Evolutionary conservation across 2,329 filamentous ascomycete genomes (phyloP), one percentile per base, ranked within the genome.

Genomic region (Aspergillus floridensis): DNA sequence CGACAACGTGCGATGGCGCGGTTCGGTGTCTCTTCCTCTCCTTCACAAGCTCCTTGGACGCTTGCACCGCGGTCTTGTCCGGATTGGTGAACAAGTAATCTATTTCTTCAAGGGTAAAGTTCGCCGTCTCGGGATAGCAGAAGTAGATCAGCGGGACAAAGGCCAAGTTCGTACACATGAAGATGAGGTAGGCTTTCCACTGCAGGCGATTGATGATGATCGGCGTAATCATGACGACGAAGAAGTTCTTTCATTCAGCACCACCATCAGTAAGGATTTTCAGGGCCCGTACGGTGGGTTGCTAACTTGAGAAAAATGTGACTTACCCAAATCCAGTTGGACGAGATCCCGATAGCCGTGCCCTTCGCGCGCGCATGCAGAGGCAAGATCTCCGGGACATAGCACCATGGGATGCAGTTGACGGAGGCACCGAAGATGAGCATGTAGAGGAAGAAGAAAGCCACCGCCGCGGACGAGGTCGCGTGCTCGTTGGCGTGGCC

Each of bases 401-500:
- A 80, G 0, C 80, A 77, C 80, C 80, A 82, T 0, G 80, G 80
- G 8, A 82, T 78, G 49, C 76, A 79, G 57, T 81, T 82, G 4
- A 77, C 75, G 3, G 75, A 76, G 5, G 76, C 76, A 3, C 78
- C 79, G 54, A 77, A 78, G 21, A 76, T 73, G 6, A 77, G 66
- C 75, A 78, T 78, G 57, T 73, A 76, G 53, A 72, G 31, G 68
- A 82, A 82, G 69, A 82, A 82, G 65, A 82, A 82, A 0, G 80
- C 74, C 8, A 82, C 76, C 21, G 78, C 79, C 0, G 79, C 80
- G 3, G 76, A 76, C 0, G 78, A 72, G 3, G 79, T 82, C 0
- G 55, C 48, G 21, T 65, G 60, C 24, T 32, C 70, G 61, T 51
- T 77, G 73, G 16, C 74, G 66, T 19, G 76, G 57, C 72, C 68